phyloP scores from a whole-genome alignment of 2,329 filamentous ascomycete genomes.

The Phialophora macrospora region DNA sequence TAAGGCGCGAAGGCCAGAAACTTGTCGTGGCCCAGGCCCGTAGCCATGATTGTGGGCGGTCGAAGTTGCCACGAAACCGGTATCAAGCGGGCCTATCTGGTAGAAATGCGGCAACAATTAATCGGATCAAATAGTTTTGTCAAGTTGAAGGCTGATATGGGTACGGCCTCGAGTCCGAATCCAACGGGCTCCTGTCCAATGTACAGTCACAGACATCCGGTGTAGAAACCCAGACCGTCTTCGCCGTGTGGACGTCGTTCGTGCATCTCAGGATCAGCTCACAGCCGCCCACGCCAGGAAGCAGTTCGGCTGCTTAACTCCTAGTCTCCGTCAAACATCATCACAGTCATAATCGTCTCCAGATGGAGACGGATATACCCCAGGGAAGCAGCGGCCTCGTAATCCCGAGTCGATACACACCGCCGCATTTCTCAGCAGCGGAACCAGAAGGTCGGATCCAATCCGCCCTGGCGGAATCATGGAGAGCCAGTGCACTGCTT shows the following conservation, averaged over 20 bases:
- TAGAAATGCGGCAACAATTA: not conserved
- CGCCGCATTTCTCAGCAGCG: not conserved
- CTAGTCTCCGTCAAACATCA: not conserved
- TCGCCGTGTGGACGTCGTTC: not conserved
- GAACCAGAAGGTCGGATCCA: not conserved
- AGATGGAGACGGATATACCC: not conserved
- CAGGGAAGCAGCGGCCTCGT: not conserved
- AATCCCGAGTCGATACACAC: not conserved
- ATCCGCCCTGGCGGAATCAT: not conserved
- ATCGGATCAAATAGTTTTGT: not conserved
- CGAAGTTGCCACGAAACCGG: not conserved
- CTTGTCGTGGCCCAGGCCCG: slow-evolving; percentile 13
- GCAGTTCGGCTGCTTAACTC: not conserved
- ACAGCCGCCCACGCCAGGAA: not conserved
- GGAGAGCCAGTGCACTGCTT: not conserved
- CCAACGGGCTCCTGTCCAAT: not conserved
- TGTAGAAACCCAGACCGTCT: not conserved
- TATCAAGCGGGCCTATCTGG: not conserved
- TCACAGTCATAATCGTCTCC: not conserved
- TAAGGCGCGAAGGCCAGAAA: slow-evolving; percentile 9
- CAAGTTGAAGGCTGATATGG: not conserved
- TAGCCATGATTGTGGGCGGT: slow-evolving; percentile 16
- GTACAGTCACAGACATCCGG: not conserved
- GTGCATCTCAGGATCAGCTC: not conserved
- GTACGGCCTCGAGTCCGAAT: not conserved